Percentiles rank a stretch among this genome's conserved stretches.
Conservation (phyloP, 805 yeast genomes). For the Cyberlindnera samutprakarnensis region DNA sequence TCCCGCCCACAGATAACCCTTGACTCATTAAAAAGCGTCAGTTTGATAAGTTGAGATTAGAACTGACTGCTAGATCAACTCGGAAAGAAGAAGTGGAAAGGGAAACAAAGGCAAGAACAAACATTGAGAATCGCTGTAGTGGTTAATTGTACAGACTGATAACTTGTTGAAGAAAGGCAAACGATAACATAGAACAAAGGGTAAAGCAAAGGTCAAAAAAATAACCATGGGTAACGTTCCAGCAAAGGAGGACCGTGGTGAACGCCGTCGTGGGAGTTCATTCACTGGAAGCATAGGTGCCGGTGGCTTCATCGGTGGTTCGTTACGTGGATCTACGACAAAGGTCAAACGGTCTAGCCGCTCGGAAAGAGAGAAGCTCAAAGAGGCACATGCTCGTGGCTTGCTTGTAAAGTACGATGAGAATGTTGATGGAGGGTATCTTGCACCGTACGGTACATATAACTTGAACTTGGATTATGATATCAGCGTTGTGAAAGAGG, state of each 20-base stretch:
- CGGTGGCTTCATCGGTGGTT: no score
- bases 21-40: no score
- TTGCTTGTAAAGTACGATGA: constrained; percentile 57
- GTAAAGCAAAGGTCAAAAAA: no score
- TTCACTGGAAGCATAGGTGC: constrained; percentile 1
- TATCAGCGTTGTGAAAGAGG: constrained; percentile 59
- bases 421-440: constrained; percentile 86
- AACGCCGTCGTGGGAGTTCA: constrained; percentile 10
- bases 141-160: no score
- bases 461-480: constrained; percentile 66
- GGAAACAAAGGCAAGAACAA: no score
- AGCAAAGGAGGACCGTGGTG: constrained; percentile 31
- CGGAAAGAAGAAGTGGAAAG: no score
- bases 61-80: no score
- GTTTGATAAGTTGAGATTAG: no score
- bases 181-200: no score
- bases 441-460: constrained; percentile 90
- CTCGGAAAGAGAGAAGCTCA: constrained; percentile 47
- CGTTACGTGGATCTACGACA: neutral
- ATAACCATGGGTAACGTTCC: constrained; percentile 44
- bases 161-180: no score
- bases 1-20: no score
- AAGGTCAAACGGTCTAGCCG: constrained; percentile 29
- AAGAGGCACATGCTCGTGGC: constrained; percentile 47
- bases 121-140: no score